phyloP scores from a whole-genome alignment of 2,329 filamentous ascomycete species.

The Bretziella fagacearum region DNA sequence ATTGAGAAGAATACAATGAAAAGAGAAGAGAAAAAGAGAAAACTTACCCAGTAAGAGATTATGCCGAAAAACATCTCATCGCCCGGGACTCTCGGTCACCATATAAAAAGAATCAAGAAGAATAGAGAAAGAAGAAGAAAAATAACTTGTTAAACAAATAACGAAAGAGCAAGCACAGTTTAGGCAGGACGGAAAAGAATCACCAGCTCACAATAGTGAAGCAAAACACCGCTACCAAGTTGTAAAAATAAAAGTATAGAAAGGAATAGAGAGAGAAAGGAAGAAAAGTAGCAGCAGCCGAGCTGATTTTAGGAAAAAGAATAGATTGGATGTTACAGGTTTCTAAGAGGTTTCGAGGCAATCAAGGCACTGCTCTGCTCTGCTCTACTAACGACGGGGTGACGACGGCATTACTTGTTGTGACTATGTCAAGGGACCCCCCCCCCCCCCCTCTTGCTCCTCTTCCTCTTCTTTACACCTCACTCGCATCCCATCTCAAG shows the following conservation, averaged over 20 bases:
- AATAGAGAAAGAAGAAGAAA: neutral
- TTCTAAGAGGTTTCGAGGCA: neutral
- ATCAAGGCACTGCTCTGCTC: neutral
- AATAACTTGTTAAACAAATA: neutral
- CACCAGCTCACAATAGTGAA: neutral
- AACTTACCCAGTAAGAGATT: conserved; percentile 15
- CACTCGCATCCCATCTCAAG: neutral
- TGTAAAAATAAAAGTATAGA: neutral
- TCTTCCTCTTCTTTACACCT: neutral
- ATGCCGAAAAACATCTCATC: conserved; percentile 10
- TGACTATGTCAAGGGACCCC: neutral
- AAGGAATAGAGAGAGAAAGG: neutral
- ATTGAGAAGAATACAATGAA: neutral
- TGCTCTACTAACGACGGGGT: too few species aligned
- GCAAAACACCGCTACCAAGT: neutral
- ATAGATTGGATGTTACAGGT: neutral
- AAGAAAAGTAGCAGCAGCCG: neutral
- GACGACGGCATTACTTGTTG: neutral
- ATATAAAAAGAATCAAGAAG: too few species aligned
- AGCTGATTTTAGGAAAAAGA: neutral
- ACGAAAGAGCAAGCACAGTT: neutral
- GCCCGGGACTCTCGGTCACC: too few species aligned
- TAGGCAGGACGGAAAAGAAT: neutral
- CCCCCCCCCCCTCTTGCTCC: neutral
- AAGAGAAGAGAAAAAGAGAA: neutral